Conservation (phyloP, 2,329 filamentous ascomycete genomes). For the Phyllosticta citribraziliensis region DNA sequence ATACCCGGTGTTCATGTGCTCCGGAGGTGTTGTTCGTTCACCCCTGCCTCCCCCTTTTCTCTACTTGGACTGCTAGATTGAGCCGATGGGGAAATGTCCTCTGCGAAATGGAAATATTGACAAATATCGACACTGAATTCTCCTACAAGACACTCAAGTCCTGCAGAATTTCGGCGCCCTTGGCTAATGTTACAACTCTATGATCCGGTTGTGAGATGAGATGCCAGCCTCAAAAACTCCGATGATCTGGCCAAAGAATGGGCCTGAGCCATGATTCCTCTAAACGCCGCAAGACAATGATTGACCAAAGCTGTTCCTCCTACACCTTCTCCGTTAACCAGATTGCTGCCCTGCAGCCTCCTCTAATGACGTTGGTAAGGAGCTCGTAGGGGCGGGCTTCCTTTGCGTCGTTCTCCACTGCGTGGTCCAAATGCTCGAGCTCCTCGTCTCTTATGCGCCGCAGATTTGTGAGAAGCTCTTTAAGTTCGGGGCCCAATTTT, state of each 20-base stretch:
- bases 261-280: background rate
- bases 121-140: background rate
- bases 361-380: constrained; percentile 74
- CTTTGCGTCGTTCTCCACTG: constrained; percentile 85
- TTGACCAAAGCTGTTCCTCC: constrained; percentile 1
- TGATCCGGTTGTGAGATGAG: background rate
- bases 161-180: background rate
- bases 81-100: too few relatives aligned
- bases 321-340: constrained; percentile 74
- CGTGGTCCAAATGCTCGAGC: constrained; percentile 91
- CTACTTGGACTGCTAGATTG: too few relatives aligned
- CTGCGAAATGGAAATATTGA: background rate
- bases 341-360: constrained; percentile 87
- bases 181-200: background rate
- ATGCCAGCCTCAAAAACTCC: background rate
- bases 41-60: too few relatives aligned
- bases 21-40: background rate
- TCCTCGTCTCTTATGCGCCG: constrained; percentile 88
- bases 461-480: constrained; percentile 60
- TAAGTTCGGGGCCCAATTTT: constrained; percentile 69
- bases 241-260: background rate
- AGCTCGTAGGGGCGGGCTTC: constrained; percentile 84
- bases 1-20: background rate
- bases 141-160: background rate
- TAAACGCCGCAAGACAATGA: constrained; percentile 1